Conservation (phyloP, 345 rosid species). For the Psidium guajava region DNA sequence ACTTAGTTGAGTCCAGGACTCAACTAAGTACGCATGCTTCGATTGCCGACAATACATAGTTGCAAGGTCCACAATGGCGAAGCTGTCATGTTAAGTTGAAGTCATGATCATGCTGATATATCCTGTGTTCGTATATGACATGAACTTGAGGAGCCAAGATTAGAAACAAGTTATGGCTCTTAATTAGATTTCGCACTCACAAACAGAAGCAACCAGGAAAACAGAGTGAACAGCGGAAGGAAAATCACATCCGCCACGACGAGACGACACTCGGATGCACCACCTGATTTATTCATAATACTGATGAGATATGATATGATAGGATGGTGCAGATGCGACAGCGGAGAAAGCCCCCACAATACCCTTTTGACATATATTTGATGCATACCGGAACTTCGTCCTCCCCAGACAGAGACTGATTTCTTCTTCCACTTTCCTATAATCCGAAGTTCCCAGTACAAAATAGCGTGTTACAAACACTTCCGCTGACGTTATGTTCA, state of each 20-base stretch:
- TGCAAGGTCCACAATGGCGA: neutral
- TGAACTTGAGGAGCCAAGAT: neutral
- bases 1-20: neutral
- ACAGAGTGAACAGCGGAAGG: neutral
- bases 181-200: neutral
- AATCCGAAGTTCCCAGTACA: no score
- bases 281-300: neutral
- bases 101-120: neutral
- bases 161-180: neutral
- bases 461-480: neutral
- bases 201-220: neutral
- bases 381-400: neutral
- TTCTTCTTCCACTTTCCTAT: neutral
- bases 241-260: no score
- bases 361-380: neutral
- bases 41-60: neutral
- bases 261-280: neutral
- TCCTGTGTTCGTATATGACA: neutral
- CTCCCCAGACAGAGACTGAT: neutral
- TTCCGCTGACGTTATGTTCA: neutral
- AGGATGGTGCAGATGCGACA: conserved; percentile 28
- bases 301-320: neutral
- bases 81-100: neutral
- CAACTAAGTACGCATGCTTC: neutral
- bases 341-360: conserved; percentile 21